A percentile compares a stretch with the other conserved stretches of the same genome.
Conservation (phyloP, 768 basidiomycete species). For the Pleurotus citrinopileatus region DNA sequence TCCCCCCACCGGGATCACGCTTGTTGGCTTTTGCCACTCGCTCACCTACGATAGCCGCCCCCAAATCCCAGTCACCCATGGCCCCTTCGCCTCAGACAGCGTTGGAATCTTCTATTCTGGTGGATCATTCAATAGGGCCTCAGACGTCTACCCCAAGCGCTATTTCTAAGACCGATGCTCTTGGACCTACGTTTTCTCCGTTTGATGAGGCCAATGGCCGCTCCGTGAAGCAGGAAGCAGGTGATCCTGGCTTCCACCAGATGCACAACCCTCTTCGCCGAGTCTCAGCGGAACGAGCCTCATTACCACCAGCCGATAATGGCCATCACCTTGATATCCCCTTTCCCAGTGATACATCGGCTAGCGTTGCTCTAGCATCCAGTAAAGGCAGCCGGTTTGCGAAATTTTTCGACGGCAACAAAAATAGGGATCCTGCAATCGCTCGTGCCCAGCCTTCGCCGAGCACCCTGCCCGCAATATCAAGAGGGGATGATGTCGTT, state of each 20-base stretch:
- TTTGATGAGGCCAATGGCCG: slow-evolving; percentile 53
- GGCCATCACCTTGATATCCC: background rate
- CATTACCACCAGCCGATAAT: slow-evolving; percentile 4
- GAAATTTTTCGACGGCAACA: slow-evolving; percentile 83
- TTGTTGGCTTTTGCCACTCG: slow-evolving; percentile 43
- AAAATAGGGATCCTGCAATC: slow-evolving; percentile 34
- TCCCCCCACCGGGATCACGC: slow-evolving; percentile 50
- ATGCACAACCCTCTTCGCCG: slow-evolving; percentile 16
- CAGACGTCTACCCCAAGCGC: slow-evolving; percentile 19
- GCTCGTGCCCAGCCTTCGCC: slow-evolving; percentile 1
- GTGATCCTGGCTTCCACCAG: slow-evolving; percentile 14
- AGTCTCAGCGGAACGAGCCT: slow-evolving; percentile 14
- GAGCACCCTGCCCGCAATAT: slow-evolving; percentile 21
- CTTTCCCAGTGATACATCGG: slow-evolving; percentile 5
- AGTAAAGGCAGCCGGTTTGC: slow-evolving; percentile 82
- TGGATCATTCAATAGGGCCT: slow-evolving; percentile 11
- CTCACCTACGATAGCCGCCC: slow-evolving; percentile 21
- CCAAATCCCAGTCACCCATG: slow-evolving; percentile 6
- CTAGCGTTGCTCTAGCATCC: slow-evolving; percentile 33
- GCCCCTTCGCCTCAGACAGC: background rate
- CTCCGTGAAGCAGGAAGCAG: slow-evolving; percentile 20
- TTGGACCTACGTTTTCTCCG: slow-evolving; percentile 46
- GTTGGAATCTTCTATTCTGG: background rate
- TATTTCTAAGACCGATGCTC: slow-evolving; percentile 26
- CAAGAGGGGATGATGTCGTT: slow-evolving; percentile 45